Evolutionary conservation across 2,329 filamentous ascomycete species (phyloP), one percentile per base, ranked within the genome.

Genomic region (Ophiobolus disseminans): DNA sequence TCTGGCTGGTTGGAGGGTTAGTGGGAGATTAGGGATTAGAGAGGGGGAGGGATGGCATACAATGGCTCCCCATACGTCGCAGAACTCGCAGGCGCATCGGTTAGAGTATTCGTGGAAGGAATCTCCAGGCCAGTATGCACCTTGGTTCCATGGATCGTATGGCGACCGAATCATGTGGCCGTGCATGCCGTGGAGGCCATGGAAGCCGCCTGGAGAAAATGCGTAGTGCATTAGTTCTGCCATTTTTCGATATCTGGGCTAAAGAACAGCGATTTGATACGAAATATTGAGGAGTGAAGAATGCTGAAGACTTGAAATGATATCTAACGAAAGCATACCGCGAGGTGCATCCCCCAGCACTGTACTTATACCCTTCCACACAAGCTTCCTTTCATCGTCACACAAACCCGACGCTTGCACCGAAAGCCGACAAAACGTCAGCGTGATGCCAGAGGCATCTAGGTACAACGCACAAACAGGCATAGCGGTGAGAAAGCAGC

Each of bases 11-110:
- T 11, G 31, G 21, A 30, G 32, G 36, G 19, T 31, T 30, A 47
- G 40, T 14, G n/a, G 16, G 1, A 14, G 14, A 22, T 30, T 14
- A 13, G 26, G 3, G 30, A 8, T 38, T 13, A 23, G 17, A 5
- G 5, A 6, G 17, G 35, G 9, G 13, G 30, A 26, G 36, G 25
- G 17, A 25, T 8, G 28, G 14, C 39, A 31, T 40, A 55, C 55
- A 23, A 53, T 53, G 5, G 43, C 34, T 25, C 36, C 17, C 36
- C 32, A 47, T 25, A 38, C 25, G 21, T 32, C 39, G 35, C 55
- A 57, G 14, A 52, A 48, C 4, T 55, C 48, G 35, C 55, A 57
- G n/a, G n/a, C n/a, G 30, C 48, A 57, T n/a, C 35, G 16, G 16
- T 45, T 28, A 11, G n/a, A n/a, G n/a, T n/a, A n/a, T n/a, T n/a